phyloP scores from a whole-genome alignment of 108 stramenopile species.

The Skeletonema potamos region DNA sequence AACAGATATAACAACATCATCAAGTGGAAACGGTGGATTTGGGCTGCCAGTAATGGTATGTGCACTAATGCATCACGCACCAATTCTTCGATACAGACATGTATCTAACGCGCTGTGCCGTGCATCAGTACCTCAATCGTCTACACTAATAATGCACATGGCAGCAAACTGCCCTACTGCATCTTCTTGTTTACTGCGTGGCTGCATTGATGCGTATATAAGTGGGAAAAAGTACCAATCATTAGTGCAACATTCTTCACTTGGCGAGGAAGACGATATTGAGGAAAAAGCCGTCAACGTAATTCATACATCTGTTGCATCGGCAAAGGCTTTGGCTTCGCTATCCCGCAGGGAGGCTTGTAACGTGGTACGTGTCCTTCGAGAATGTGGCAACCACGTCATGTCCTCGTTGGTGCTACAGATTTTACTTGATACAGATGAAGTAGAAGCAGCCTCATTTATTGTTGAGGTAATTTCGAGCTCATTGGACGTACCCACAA shows the following conservation, averaged over 20 bases:
- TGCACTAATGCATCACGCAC: constrained; percentile 66
- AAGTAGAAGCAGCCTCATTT: constrained; percentile 35
- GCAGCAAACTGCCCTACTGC: constrained; percentile 72
- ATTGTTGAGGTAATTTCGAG: constrained; percentile 40
- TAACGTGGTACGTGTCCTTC: constrained; percentile 48
- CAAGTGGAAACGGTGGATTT: constrained; percentile 23
- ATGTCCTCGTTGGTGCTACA: constrained; percentile 63
- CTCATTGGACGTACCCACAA: neutral
- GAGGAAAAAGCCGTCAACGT: constrained; percentile 19
- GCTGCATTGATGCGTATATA: constrained; percentile 65
- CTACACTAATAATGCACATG: constrained; percentile 52
- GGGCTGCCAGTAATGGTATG: constrained; percentile 44
- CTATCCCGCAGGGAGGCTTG: constrained; percentile 55
- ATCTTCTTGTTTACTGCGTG: constrained; percentile 54
- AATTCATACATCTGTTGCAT: constrained; percentile 31
- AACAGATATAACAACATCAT: constrained; percentile 12
- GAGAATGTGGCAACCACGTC: constrained; percentile 12
- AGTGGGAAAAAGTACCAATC: constrained; percentile 10
- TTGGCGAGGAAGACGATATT: constrained; percentile 9
- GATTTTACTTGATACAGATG: constrained; percentile 38
- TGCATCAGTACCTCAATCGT: constrained; percentile 59
- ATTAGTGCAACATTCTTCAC: neutral
- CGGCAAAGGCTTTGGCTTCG: constrained; percentile 44
- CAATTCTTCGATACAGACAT: constrained; percentile 62
- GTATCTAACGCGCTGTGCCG: constrained; percentile 75